These are phyloP conservation scores for Lepiota brunneoincarnata DNA, from an alignment of 768 basidiomycete species.

Conservation along the genomic window DNA sequence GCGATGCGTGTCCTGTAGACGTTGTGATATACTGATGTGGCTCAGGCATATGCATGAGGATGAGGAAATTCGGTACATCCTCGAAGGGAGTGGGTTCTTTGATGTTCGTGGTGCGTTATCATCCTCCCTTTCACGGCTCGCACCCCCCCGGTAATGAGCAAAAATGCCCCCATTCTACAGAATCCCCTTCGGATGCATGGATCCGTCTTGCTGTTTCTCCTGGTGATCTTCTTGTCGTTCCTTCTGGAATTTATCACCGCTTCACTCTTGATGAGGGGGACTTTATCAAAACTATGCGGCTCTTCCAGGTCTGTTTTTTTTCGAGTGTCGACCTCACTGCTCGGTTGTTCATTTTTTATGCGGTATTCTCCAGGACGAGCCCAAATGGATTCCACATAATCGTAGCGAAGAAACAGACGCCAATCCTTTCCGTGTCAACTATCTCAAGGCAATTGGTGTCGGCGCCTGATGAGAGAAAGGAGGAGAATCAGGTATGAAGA, in stretches of 20 bases:
- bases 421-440: conserved; percentile 61
- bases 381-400: conserved; percentile 84
- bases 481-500: too few relatives aligned
- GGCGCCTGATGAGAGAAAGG: conserved; percentile 24
- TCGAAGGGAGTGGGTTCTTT: conserved; percentile 88
- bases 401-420: conserved; percentile 58
- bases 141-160: not conserved
- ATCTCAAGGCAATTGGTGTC: conserved; percentile 51
- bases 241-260: conserved; percentile 91
- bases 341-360: not conserved
- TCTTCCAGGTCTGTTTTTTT: conserved; percentile 67
- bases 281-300: conserved; percentile 70
- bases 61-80: conserved; percentile 90
- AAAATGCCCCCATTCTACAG: conserved; percentile 29
- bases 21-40: not conserved
- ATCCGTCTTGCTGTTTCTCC: conserved; percentile 73
- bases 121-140: not conserved
- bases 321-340: not conserved
- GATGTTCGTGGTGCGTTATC: conserved; percentile 73
- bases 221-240: conserved; percentile 85
- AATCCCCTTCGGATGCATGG: conserved; percentile 70
- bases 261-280: conserved; percentile 85
- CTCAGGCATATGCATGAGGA: conserved; percentile 91
- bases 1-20: conserved; percentile 20
- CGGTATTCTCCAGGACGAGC: conserved; percentile 64